Conservation (phyloP, 163 green algal genomes). For the Scenedesmus sp. region DNA sequence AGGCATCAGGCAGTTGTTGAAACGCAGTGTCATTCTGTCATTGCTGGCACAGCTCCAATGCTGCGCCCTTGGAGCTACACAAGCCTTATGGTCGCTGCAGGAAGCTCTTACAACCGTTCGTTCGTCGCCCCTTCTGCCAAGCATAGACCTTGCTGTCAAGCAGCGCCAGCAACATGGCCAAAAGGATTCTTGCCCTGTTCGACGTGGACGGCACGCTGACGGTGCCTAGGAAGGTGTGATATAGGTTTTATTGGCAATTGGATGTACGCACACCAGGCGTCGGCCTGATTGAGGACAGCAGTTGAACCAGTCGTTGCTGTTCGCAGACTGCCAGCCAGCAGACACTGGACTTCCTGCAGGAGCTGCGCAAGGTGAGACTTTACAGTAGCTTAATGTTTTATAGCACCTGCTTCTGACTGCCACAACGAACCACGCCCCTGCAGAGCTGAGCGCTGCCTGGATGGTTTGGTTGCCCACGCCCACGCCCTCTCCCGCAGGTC, state of each 20-base stretch:
- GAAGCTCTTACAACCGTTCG: neutral
- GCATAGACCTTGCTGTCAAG: neutral
- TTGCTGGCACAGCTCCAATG: neutral
- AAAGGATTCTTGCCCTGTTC: slow-evolving; percentile 91
- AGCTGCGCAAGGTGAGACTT: slow-evolving; percentile 28
- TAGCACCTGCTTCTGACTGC: neutral
- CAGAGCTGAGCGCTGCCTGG: neutral
- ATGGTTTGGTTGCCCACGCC: neutral
- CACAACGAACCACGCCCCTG: neutral
- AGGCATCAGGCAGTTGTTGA: neutral
- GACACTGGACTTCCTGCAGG: slow-evolving; percentile 45
- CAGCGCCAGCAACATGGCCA: slow-evolving; percentile 25
- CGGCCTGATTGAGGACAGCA: neutral
- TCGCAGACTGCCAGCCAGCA: slow-evolving; percentile 39
- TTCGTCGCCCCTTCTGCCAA: neutral
- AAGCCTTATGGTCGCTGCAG: neutral
- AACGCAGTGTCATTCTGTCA: neutral
- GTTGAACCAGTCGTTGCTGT: slow-evolving; percentile 13
- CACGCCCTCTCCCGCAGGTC: slow-evolving; percentile 63
- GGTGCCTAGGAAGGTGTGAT: slow-evolving; percentile 88
- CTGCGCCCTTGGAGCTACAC: neutral
- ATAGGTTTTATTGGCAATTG: neutral
- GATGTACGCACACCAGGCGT: neutral
- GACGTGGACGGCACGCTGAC: slow-evolving; percentile 99
- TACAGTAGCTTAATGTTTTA: neutral